These are phyloP conservation scores for Didymellaceae sp. DNA, from an alignment of 2,329 filamentous ascomycete species.

Conservation along the genomic window DNA sequence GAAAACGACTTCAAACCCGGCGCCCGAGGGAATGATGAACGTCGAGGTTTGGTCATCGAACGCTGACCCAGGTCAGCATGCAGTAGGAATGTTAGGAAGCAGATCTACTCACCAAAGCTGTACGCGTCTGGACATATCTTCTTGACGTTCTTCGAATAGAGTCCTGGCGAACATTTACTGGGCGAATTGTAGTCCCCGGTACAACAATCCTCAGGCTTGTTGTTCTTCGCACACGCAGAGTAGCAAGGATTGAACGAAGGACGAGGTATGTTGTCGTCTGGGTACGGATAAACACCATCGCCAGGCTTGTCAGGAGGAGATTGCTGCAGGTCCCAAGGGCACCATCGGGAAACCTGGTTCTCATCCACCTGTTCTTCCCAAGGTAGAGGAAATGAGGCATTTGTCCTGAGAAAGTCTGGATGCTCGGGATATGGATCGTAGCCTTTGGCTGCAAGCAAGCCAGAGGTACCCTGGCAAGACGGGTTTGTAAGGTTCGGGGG, in stretches of 20 bases:
- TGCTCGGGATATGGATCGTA: conserved; percentile 60
- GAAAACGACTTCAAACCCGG: conserved; percentile 79
- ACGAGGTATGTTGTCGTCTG: conserved; percentile 73
- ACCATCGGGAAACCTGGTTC: conserved; percentile 70
- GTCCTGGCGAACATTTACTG: conserved; percentile 67
- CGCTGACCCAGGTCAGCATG: conserved; percentile 41
- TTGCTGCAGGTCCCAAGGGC: conserved; percentile 78
- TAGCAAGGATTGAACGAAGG: conserved; percentile 79
- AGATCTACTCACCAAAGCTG: conserved; percentile 67
- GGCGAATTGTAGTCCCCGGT: conserved; percentile 71
- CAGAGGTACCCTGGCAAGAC: conserved; percentile 75
- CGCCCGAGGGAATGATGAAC: conserved; percentile 67
- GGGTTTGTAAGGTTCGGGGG: conserved; percentile 79
- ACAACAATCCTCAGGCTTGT: conserved; percentile 74
- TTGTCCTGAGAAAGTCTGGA: conserved; percentile 64
- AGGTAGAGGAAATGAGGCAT: conserved; percentile 69
- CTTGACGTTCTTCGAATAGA: conserved; percentile 75
- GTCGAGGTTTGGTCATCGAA: conserved; percentile 65
- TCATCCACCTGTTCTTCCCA: conserved; percentile 68
- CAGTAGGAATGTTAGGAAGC: conserved; percentile 16
- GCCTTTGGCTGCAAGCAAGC: conserved; percentile 58
- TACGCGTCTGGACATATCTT: conserved; percentile 83
- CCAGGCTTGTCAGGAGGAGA: conserved; percentile 71
- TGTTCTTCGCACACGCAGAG: conserved; percentile 75
- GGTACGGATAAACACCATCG: conserved; percentile 81